Evolutionary conservation across 2,329 filamentous ascomycete species (phyloP).

Genomic region (Neurospora sp.): DNA sequence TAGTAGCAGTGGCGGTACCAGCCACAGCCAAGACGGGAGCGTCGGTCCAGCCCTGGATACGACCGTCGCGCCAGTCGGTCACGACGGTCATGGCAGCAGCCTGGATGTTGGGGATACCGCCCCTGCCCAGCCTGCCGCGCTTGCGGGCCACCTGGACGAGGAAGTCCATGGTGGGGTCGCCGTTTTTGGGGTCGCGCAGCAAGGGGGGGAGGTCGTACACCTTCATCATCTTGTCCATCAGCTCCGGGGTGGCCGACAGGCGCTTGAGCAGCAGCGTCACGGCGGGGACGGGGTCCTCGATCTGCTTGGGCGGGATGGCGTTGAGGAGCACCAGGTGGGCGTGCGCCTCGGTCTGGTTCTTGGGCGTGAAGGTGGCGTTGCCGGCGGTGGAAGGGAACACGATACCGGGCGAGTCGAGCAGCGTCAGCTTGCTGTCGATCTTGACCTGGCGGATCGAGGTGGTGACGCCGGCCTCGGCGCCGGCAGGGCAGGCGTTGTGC

Average conservation of each 20-base stretch:
- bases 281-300: slow-evolving; percentile 82
- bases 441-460: slow-evolving; percentile 84
- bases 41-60: slow-evolving; percentile 87
- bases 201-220: slow-evolving; percentile 80
- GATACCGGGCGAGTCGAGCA: slow-evolving; percentile 89
- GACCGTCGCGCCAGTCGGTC: slow-evolving; percentile 91
- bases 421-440: slow-evolving; percentile 85
- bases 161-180: slow-evolving; percentile 81
- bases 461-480: slow-evolving; percentile 86
- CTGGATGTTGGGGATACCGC: slow-evolving; percentile 80
- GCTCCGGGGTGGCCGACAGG: slow-evolving; percentile 60
- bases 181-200: slow-evolving; percentile 52
- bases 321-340: slow-evolving; percentile 82
- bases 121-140: slow-evolving; percentile 76
- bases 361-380: slow-evolving; percentile 36
- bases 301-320: slow-evolving; percentile 86
- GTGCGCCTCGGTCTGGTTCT: slow-evolving; percentile 61
- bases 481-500: slow-evolving; percentile 67
- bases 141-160: slow-evolving; percentile 91
- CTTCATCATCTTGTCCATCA: slow-evolving; percentile 68
- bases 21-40: slow-evolving; percentile 57
- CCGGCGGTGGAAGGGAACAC: slow-evolving; percentile 67
- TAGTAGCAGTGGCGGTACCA: slow-evolving; percentile 18
- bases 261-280: slow-evolving; percentile 76
- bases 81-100: slow-evolving; percentile 87